phyloP scores from a whole-genome alignment of 225 moss, liverwort and hornwort genomes.

The Pseudoscleropodium purum region DNA sequence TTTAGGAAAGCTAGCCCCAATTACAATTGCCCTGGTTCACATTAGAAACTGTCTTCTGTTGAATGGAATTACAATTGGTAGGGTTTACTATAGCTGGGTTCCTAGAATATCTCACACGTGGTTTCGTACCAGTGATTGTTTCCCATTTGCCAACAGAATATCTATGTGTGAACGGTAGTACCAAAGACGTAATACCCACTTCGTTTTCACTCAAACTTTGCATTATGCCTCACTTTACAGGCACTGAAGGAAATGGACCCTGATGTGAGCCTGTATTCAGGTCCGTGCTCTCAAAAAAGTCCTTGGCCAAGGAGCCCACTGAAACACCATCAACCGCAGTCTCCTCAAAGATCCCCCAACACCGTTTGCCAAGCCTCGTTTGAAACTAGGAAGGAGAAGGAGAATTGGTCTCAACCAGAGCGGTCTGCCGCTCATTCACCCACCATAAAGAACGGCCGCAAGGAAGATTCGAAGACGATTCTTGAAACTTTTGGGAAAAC shows the following conservation, averaged over 20 bases:
- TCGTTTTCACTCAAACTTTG: neutral
- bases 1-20: neutral
- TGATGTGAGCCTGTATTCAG: neutral
- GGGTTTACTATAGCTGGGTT: neutral
- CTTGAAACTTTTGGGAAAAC: constrained; percentile 41
- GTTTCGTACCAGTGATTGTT: neutral
- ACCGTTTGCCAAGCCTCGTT: neutral
- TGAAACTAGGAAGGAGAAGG: constrained; percentile 1
- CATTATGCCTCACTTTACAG: neutral
- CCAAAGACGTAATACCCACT: neutral
- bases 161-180: neutral
- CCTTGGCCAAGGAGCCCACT: constrained; percentile 1
- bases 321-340: neutral
- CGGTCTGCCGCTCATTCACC: neutral
- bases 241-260: constrained; percentile 11
- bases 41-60: neutral
- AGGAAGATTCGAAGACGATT: constrained; percentile 2
- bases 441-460: neutral
- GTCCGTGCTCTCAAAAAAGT: neutral
- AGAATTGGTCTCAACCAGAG: neutral
- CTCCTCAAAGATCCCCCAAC: constrained; percentile 2
- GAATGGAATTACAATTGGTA: neutral
- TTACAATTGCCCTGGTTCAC: neutral
- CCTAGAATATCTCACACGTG: neutral
- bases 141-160: neutral